Evolutionary conservation across 192 early-diverging fungal species (phyloP), one percentile per base, ranked within the genome.

Genomic region (Linnemannia zychae): DNA sequence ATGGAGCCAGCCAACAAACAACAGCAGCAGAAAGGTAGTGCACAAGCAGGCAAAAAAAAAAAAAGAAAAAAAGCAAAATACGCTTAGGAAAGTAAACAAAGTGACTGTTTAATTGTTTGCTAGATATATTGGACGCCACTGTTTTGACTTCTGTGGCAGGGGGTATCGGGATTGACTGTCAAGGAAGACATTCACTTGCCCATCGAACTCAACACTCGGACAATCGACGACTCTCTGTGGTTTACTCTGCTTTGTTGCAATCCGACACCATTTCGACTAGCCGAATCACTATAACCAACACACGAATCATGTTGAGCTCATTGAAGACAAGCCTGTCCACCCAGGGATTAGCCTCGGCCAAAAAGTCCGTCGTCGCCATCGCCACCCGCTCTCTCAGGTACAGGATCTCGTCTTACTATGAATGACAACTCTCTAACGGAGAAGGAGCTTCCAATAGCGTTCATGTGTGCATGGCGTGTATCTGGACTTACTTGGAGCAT

Each of bases 381-480:
- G 74, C 77, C 40, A 68, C 78, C 53, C 83, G 83, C 67, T 85
- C 78, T 7, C 72, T 53, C 77, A 85, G 83, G 83, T 85, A 85
- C 74, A 76, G 73, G 46, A 74, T 49, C 57, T n/a, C 48, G 24
- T 44, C 40, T 44, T 44, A 6, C 40, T 44, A 9, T 44, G 4
- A 44, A 44, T 44, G 40, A 6, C 40, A 9, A 44, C 40, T 44
- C 9, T 44, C 9, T 44, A 36, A 53, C 11, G n/a, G 49, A 47
- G 5, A 46, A 71, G 31, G n/a, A 31, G 22, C 44, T 1, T 28
- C 6, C 40, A 47, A 7, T 44, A 31, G 40, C 46, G 38, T 31
- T 17, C 38, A n/a, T 33, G 24, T 71, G 20, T 37, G 1, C 69
- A 47, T 16, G 15, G 40, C 28, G 57, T 60, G 0, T 60, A 60